Percentiles rank a stretch among this genome's conserved stretches.
Evolutionary conservation across 1,284 basidiomycete genomes (phyloP).

Genomic region (Marasmius fiardii): DNA sequence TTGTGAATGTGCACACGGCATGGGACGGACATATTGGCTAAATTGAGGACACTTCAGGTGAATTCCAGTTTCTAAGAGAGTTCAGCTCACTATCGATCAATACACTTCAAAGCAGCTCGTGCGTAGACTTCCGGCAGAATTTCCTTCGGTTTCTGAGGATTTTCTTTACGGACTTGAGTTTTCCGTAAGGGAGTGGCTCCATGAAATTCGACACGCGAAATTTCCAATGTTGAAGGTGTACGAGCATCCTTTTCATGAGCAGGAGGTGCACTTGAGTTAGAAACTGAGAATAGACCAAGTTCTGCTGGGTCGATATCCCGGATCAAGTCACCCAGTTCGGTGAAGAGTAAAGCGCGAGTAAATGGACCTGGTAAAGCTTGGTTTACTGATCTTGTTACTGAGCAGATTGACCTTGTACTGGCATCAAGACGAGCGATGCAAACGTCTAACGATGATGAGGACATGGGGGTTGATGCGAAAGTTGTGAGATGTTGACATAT

Average conservation of each 20-base stretch:
- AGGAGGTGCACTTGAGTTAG: slow-evolving; percentile 10
- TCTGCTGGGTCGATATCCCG: slow-evolving; percentile 74
- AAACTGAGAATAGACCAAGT: slow-evolving; percentile 61
- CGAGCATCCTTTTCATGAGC: slow-evolving; percentile 29
- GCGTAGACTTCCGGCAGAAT: slow-evolving; percentile 72
- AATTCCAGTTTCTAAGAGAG: background rate
- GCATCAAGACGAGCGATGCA: slow-evolving; percentile 41
- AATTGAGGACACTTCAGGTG: slow-evolving; percentile 4
- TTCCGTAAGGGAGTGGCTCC: slow-evolving; percentile 68
- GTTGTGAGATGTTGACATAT: slow-evolving; percentile 9
- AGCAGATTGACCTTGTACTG: slow-evolving; percentile 32
- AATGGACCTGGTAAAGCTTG: slow-evolving; percentile 32
- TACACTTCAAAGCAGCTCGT: slow-evolving; percentile 67
- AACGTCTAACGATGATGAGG: slow-evolving; percentile 39
- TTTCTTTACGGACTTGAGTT: slow-evolving; percentile 38
- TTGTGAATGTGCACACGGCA: slow-evolving; percentile 67
- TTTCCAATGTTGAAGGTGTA: slow-evolving; percentile 31
- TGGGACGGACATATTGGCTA: slow-evolving; percentile 62
- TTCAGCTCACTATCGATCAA: slow-evolving; percentile 64
- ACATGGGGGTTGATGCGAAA: slow-evolving; percentile 15
- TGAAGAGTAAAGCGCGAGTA: slow-evolving; percentile 57
- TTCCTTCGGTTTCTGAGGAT: slow-evolving; percentile 37
- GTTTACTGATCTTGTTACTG: slow-evolving; percentile 24
- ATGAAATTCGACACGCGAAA: slow-evolving; percentile 61
- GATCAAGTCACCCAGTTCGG: slow-evolving; percentile 67